Conservation (phyloP, 2,329 filamentous ascomycete species). For the Colletotrichum sp. region DNA sequence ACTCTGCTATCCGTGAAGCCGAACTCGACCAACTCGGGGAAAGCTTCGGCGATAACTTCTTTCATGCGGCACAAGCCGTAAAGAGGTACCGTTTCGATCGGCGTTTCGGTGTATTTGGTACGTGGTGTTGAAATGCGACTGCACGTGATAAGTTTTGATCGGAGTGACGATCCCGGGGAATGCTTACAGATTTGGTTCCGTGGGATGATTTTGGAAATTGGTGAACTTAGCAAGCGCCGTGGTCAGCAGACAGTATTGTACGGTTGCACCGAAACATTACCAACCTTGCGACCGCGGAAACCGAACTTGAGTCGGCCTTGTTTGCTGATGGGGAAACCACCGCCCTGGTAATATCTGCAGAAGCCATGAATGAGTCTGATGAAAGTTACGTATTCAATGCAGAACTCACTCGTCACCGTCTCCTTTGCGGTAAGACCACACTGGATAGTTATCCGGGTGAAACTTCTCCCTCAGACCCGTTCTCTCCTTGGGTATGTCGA, state of each 20-base stretch:
- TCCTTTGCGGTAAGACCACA: conserved; percentile 30
- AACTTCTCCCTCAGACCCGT: conserved; percentile 37
- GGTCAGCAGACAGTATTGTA: background rate
- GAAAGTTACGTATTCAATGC: background rate
- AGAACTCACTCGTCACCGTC: background rate
- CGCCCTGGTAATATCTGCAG: conserved; percentile 23
- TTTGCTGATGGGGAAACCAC: conserved; percentile 27
- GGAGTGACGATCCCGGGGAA: background rate
- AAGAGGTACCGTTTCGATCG: conserved; percentile 27
- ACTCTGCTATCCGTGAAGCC: conserved; percentile 26
- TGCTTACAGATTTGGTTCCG: background rate
- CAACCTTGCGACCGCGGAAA: conserved; percentile 23
- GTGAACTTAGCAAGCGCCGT: background rate
- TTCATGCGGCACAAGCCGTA: conserved; percentile 29
- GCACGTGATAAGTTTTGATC: background rate
- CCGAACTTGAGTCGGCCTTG: conserved; percentile 29
- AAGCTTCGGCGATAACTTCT: conserved; percentile 23
- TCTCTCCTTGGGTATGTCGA: conserved; percentile 33
- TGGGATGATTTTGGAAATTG: background rate
- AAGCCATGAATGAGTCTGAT: background rate
- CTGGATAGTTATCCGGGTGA: conserved; percentile 36
- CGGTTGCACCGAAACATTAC: background rate
- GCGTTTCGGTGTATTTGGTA: conserved; percentile 26
- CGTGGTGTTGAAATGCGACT: conserved; percentile 23
- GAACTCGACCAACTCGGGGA: conserved; percentile 27